Evolutionary conservation across 371 early-diverging fungal species (phyloP).

Genomic region (Neoconidiobolus thromboides): DNA sequence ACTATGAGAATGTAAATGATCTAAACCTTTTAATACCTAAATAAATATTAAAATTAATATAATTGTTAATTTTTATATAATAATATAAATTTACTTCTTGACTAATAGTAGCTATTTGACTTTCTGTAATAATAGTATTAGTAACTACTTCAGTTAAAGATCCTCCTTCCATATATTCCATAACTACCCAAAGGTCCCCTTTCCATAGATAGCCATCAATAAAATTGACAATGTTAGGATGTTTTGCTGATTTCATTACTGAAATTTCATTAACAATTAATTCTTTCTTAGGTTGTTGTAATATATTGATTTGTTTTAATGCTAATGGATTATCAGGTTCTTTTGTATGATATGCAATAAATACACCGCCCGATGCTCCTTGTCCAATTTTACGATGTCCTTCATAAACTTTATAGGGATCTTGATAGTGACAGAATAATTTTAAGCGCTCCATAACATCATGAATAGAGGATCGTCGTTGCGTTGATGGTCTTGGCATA

Average conservation of each 20-base stretch:
- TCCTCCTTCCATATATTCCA: conserved; percentile 70
- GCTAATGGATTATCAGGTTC: conserved; percentile 42
- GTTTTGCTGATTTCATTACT: conserved; percentile 46
- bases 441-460: conserved; percentile 56
- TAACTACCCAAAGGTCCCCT: conserved; percentile 42
- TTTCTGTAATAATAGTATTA: conserved; percentile 21
- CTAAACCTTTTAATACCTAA: conserved; percentile 64
- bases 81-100: conserved; percentile 22
- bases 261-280: conserved; percentile 64
- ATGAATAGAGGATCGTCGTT: conserved; percentile 15
- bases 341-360: conserved; percentile 41
- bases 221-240: conserved; percentile 52
- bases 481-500: neutral
- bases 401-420: conserved; percentile 36
- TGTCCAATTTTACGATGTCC: conserved; percentile 51
- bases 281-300: conserved; percentile 72
- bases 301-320: conserved; percentile 78
- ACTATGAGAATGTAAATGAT: conserved; percentile 70
- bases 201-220: conserved; percentile 36
- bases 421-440: conserved; percentile 58
- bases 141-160: conserved; percentile 24
- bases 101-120: conserved; percentile 43
- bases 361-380: conserved; percentile 41
- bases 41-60: conserved; percentile 36
- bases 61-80: conserved; percentile 50